These are phyloP conservation scores for Periconia digitata DNA, from an alignment of 2,329 filamentous ascomycete species.

Conservation along the genomic window DNA sequence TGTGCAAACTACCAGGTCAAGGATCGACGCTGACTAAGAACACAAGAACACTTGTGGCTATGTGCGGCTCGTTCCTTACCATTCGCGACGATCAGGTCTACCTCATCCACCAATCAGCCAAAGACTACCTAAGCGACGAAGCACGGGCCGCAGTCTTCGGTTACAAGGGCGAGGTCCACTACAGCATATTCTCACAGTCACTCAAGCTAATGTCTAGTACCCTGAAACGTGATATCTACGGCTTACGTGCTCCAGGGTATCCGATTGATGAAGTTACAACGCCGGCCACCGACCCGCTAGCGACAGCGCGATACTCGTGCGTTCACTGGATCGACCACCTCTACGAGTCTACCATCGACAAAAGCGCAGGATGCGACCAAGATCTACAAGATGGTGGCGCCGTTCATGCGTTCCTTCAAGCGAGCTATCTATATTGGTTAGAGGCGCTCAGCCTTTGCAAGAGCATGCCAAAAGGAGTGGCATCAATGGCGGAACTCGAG, in stretches of 20 bases:
- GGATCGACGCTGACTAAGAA: constrained; percentile 1
- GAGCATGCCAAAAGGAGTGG: constrained; percentile 13
- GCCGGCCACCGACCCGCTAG: constrained; percentile 24
- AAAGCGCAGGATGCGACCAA: background rate
- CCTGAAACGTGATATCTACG: constrained; percentile 28
- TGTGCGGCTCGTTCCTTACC: constrained; percentile 37
- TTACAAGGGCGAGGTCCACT: constrained; percentile 3
- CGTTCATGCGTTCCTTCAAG: constrained; percentile 7
- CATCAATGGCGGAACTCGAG: constrained; percentile 13
- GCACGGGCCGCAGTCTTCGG: constrained; percentile 30
- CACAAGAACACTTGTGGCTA: constrained; percentile 5
- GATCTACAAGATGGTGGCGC: constrained; percentile 7
- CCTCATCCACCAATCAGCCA: constrained; percentile 48
- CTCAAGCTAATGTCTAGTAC: constrained; percentile 22
- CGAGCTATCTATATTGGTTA: constrained; percentile 16
- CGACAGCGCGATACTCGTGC: constrained; percentile 24
- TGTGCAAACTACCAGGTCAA: constrained; percentile 1
- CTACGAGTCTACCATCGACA: constrained; percentile 9
- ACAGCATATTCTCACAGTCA: constrained; percentile 26
- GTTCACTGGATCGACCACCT: constrained; percentile 39
- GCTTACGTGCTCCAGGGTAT: constrained; percentile 14
- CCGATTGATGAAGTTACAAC: constrained; percentile 17
- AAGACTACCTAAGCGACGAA: constrained; percentile 40
- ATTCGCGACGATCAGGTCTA: constrained; percentile 1
- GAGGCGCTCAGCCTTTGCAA: constrained; percentile 16